Evolutionary conservation across 352 stramenopile genomes (phyloP).

Genomic region (Phytopythium cucurbitacearum): DNA sequence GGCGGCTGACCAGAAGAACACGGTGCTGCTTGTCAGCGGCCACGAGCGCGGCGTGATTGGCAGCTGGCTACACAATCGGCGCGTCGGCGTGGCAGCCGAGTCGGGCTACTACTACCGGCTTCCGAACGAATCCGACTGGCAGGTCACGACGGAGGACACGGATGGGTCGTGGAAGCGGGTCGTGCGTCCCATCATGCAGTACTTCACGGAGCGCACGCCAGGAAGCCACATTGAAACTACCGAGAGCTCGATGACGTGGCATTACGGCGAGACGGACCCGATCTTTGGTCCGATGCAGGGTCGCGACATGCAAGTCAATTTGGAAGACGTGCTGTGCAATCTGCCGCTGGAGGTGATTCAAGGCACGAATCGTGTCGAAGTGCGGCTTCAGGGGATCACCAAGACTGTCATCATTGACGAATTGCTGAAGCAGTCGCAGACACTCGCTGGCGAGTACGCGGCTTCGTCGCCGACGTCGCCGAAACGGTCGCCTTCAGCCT

Average conservation of each 20-base stretch:
- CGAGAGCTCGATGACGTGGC: conserved; percentile 59
- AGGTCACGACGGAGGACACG: conserved; percentile 53
- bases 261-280: conserved; percentile 68
- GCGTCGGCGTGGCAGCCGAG: conserved; percentile 55
- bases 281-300: conserved; percentile 81
- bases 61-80: conserved; percentile 60
- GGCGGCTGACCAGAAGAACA: conserved; percentile 48
- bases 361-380: conserved; percentile 72
- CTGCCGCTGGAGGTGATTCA: conserved; percentile 78
- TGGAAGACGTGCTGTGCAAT: conserved; percentile 84
- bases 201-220: conserved; percentile 67
- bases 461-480: conserved; percentile 13
- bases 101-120: conserved; percentile 59
- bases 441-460: conserved; percentile 1
- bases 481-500: too few species aligned
- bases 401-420: conserved; percentile 65
- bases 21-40: conserved; percentile 48
- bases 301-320: conserved; percentile 84
- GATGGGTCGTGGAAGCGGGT: conserved; percentile 72
- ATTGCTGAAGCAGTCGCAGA: conserved; percentile 41
- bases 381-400: conserved; percentile 59
- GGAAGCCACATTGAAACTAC: conserved; percentile 64
- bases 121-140: conserved; percentile 44
- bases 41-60: conserved; percentile 71
- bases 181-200: conserved; percentile 70